phyloP scores from a whole-genome alignment of 192 early-diverging fungal genomes.

The Glomus cerebriforme region DNA sequence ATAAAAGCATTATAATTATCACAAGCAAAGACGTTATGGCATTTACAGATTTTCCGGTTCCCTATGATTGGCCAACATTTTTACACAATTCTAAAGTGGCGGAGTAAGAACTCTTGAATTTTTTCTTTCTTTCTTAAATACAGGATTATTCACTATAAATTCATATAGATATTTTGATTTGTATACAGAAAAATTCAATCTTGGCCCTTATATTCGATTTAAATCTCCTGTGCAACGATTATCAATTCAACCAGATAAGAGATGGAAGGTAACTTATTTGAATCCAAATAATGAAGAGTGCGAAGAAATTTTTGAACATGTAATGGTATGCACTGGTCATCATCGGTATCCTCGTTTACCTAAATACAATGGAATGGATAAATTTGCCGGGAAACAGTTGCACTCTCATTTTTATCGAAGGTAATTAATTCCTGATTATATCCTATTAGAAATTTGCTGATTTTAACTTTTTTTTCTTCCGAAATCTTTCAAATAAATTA shows the following conservation, averaged over 20 bases:
- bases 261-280: slow-evolving; percentile 11
- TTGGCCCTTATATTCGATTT: slow-evolving; percentile 55
- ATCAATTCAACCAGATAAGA: slow-evolving; percentile 40
- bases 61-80: slow-evolving; percentile 59
- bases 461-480: too few relatives aligned
- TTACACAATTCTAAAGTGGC: slow-evolving; percentile 51
- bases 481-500: neutral
- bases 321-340: slow-evolving; percentile 64
- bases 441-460: neutral
- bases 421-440: too few relatives aligned
- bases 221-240: slow-evolving; percentile 52
- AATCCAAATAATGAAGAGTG: slow-evolving; percentile 26
- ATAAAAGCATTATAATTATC: slow-evolving; percentile 58
- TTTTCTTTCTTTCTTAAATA: neutral
- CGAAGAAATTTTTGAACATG: slow-evolving; percentile 60
- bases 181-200: slow-evolving; percentile 52
- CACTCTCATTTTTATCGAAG: slow-evolving; percentile 62
- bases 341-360: slow-evolving; percentile 57
- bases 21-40: slow-evolving; percentile 54
- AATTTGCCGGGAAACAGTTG: slow-evolving; percentile 50
- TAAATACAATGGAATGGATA: slow-evolving; percentile 53
- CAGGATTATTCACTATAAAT: too few relatives aligned
- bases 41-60: slow-evolving; percentile 63
- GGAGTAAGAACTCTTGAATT: slow-evolving; percentile 37
- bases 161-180: slow-evolving; percentile 50